Base-by-base conservation (phyloP, 257 asterid genomes). In the Leptodermis oblonga region DNA sequence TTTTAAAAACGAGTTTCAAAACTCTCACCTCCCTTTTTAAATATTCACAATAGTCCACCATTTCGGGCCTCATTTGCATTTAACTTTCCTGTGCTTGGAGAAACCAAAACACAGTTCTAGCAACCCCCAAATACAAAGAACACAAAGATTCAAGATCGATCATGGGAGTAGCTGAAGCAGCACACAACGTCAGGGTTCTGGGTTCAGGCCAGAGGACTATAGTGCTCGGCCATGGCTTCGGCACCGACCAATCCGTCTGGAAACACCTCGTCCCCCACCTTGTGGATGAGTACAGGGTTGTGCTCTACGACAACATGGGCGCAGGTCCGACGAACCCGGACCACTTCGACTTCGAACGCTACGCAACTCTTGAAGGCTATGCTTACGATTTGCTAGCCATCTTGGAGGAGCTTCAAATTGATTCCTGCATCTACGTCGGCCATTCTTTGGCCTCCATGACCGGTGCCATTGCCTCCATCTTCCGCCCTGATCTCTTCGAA, bases 181-280 rank as follows among this genome's bases (percentile, higher is more conserved):
- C 84, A n/a, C 83, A 81, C 72, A 84, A 84, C 77, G 78, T 79
- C 4, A 70, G 30, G 52, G 72, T 76, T 3, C 5, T 84, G 0
- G 88, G 86, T 7, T 71, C 86, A 8, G 84, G 86, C 23, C 36
- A 72, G 22, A 70, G 3, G 45, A 66, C 68, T 6, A 55, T 81
- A 20, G 81, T 84, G 13, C 86, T 79, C 0, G 84, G 79, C 17
- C 88, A 84, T 66, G 86, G 88, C n/a, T 79, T 84, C n/a, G 86
- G 86, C 48, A 79, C 83, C 54, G 86, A 84, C 33, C 86, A 81
- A 59, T 84, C 86, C 0, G 84, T 77, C 11, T 84, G 86, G 88
- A 76, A 79, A 65, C 86, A 81, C 30, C 74, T 81, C 23, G 70
- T 81, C 0, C 84, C 88, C 18, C 80, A 84, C 69, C 86, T 81